Evolutionary conservation across 176 grass and related monocot species (phyloP).

Genomic region (Oryza nivara): DNA sequence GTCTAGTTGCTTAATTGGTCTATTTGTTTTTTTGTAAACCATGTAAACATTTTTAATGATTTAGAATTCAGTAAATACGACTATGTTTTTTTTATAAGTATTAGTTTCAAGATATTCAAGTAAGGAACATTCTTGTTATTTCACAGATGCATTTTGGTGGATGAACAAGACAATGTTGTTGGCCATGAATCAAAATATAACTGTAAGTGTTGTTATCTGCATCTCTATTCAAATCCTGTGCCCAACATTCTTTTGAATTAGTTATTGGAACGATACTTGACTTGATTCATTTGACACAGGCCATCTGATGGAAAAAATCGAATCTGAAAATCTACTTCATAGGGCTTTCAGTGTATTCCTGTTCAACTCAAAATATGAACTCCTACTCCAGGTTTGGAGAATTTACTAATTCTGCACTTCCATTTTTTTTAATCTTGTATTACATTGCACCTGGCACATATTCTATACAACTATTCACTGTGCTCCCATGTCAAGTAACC

Average conservation of each 20-base stretch:
- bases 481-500: neutral
- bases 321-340: conserved; percentile 83
- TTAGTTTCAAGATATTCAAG: neutral
- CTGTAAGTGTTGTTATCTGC: conserved; percentile 58
- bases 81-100: neutral
- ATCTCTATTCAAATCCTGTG: neutral
- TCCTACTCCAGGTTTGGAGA: conserved; percentile 81
- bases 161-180: conserved; percentile 87
- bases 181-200: conserved; percentile 97
- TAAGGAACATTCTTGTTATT: conserved; percentile 26
- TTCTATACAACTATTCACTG: conserved; percentile 13
- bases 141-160: conserved; percentile 94
- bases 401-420: neutral
- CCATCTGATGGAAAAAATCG: conserved; percentile 98
- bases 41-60: neutral
- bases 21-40: conserved; percentile 2
- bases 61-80: neutral
- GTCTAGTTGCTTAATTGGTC: neutral
- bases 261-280: conserved; percentile 12
- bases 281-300: conserved; percentile 43
- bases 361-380: conserved; percentile 97
- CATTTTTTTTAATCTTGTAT: neutral
- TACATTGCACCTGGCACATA: neutral
- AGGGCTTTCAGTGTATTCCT: conserved; percentile 98
- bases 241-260: neutral